phyloP scores from a whole-genome alignment of 2,329 filamentous ascomycete genomes.

The Bipolaris gigantea region DNA sequence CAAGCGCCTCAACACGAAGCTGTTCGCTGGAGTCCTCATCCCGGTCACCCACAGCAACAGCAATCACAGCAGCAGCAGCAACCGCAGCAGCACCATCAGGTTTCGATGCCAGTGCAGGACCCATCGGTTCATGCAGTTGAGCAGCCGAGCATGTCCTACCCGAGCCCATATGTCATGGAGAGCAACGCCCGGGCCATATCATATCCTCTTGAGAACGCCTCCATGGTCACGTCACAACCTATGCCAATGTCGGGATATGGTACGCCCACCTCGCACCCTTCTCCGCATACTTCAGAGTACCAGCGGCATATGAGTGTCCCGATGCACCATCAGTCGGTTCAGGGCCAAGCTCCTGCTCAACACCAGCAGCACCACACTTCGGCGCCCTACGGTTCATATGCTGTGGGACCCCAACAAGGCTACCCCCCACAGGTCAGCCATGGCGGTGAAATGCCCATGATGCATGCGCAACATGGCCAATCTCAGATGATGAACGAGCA shows the following conservation, averaged over 20 bases:
- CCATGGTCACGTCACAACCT: slow-evolving; percentile 42
- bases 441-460: slow-evolving; percentile 43
- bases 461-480: slow-evolving; percentile 40
- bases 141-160: slow-evolving; percentile 34
- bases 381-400: slow-evolving; percentile 33
- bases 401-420: slow-evolving; percentile 32
- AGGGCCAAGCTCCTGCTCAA: slow-evolving; percentile 28
- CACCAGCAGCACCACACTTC: slow-evolving; percentile 35
- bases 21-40: slow-evolving; percentile 42
- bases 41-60: slow-evolving; percentile 33
- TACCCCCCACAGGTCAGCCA: slow-evolving; percentile 43
- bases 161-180: slow-evolving; percentile 44
- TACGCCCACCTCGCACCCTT: slow-evolving; percentile 43
- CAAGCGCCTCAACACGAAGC: slow-evolving; percentile 31
- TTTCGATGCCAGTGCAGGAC: slow-evolving; percentile 40
- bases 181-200: slow-evolving; percentile 44
- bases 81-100: slow-evolving; percentile 39
- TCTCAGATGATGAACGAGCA: slow-evolving; percentile 45
- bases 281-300: slow-evolving; percentile 42
- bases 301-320: slow-evolving; percentile 44
- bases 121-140: slow-evolving; percentile 38
- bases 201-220: slow-evolving; percentile 43
- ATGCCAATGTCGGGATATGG: slow-evolving; percentile 45
- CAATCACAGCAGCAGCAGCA: slow-evolving; percentile 38
- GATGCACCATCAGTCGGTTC: slow-evolving; percentile 38